Percentiles rank a stretch among this genome's conserved stretches.
Evolutionary conservation across 2,329 filamentous ascomycete genomes (phyloP).

Genomic region (Sphaerostilbella broomeana): DNA sequence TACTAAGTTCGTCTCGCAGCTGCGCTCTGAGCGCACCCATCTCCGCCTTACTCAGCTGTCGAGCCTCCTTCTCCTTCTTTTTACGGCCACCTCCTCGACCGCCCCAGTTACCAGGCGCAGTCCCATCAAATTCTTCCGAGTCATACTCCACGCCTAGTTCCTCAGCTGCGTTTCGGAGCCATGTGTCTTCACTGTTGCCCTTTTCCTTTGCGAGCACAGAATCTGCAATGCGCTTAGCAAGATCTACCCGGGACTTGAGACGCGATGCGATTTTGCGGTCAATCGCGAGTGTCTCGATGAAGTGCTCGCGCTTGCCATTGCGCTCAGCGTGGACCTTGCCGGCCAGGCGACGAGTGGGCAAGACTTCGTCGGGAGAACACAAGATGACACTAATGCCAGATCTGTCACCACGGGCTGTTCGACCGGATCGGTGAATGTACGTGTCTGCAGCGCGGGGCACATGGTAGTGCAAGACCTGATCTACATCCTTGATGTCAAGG

Average conservation of each 20-base stretch:
- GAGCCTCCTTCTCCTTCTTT: conserved; percentile 66
- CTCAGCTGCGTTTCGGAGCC: conserved; percentile 77
- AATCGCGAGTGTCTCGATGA: conserved; percentile 74
- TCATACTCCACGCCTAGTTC: conserved; percentile 94
- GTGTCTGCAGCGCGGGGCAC: conserved; percentile 84
- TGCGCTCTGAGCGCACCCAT: conserved; percentile 63
- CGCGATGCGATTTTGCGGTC: conserved; percentile 72
- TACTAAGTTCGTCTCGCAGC: conserved; percentile 61
- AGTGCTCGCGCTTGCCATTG: conserved; percentile 50
- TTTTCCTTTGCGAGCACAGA: conserved; percentile 80
- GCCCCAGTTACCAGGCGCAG: conserved; percentile 55
- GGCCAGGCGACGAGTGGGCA: conserved; percentile 73
- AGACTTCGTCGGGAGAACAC: conserved; percentile 85
- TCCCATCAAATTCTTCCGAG: conserved; percentile 78
- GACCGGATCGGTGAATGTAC: conserved; percentile 92
- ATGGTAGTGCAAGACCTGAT: conserved; percentile 92
- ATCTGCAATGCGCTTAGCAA: conserved; percentile 87
- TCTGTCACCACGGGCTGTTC: conserved; percentile 77
- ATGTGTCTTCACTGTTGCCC: conserved; percentile 73
- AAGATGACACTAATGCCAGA: conserved; percentile 79
- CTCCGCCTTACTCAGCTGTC: conserved; percentile 64
- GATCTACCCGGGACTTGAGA: conserved; percentile 66
- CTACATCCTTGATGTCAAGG: conserved; percentile 84
- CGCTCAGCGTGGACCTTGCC: conserved; percentile 74
- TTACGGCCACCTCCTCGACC: conserved; percentile 68